Conservation (phyloP, 352 stramenopile species). For the Phytophthora cactorum region DNA sequence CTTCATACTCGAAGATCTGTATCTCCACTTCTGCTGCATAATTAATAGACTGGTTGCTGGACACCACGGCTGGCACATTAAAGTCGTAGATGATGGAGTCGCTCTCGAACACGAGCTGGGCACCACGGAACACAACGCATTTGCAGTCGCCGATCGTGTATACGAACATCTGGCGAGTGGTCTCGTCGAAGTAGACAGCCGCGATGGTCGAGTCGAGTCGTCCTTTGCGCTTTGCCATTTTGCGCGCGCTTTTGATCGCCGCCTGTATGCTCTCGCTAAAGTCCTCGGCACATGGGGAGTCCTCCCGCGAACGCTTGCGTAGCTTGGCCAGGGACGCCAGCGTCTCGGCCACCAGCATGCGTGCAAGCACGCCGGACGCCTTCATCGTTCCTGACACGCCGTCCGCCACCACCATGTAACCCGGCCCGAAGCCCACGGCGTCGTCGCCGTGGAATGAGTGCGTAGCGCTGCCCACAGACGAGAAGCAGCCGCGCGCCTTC, state of each 20-base stretch:
- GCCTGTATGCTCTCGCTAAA: conserved; percentile 73
- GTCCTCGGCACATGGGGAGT: conserved; percentile 59
- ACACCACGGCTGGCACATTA: conserved; percentile 89
- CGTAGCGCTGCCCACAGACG: conserved; percentile 75
- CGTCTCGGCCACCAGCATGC: conserved; percentile 81
- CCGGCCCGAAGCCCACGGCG: conserved; percentile 81
- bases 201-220: conserved; percentile 86
- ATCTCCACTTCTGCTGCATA: conserved; percentile 76
- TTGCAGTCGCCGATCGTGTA: conserved; percentile 91
- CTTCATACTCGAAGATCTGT: conserved; percentile 75
- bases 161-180: conserved; percentile 77
- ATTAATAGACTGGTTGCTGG: conserved; percentile 87
- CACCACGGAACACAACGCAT: conserved; percentile 75
- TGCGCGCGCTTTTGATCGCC: conserved; percentile 77
- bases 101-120: conserved; percentile 81
- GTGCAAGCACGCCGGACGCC: conserved; percentile 78
- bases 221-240: conserved; percentile 77
- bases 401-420: conserved; percentile 89
- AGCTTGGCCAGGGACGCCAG: conserved; percentile 73
- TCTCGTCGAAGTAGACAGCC: conserved; percentile 81
- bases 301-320: conserved; percentile 62
- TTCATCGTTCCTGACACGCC: conserved; percentile 89
- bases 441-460: conserved; percentile 89
- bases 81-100: conserved; percentile 93
- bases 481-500: conserved; percentile 56